These are phyloP conservation scores for Dictyostelium firmibasis DNA, from an alignment of 78 protist species.

Conservation along the genomic window DNA sequence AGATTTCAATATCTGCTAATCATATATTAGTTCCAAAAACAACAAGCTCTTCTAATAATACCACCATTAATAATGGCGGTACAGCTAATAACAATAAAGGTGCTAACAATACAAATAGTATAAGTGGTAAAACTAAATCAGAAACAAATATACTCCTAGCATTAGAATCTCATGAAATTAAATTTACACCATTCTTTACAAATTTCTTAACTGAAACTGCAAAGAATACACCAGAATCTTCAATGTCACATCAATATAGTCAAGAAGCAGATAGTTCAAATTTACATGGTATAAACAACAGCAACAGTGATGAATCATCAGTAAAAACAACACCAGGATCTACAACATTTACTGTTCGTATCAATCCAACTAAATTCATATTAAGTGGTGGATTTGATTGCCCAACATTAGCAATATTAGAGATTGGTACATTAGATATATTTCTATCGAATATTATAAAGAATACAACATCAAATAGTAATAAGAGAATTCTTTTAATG, in stretches of 20 bases:
- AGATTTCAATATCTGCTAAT: slow-evolving; percentile 31
- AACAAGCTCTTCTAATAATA: not conserved
- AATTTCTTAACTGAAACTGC: slow-evolving; percentile 41
- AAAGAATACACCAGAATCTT: slow-evolving; percentile 56
- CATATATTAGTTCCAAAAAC: slow-evolving; percentile 29
- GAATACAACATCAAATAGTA: not conserved
- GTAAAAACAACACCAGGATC: slow-evolving; percentile 61
- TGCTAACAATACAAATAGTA: not conserved
- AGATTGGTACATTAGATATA: slow-evolving; percentile 59
- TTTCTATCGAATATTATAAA: slow-evolving; percentile 51
- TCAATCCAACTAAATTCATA: slow-evolving; percentile 47
- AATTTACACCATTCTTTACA: slow-evolving; percentile 61
- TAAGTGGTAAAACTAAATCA: not conserved
- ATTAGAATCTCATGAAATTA: slow-evolving; percentile 49
- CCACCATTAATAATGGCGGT: not conserved
- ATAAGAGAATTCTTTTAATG: slow-evolving; percentile 41
- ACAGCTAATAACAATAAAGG: not conserved
- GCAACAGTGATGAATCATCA: no score
- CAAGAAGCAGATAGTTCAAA: not conserved
- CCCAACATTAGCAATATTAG: slow-evolving; percentile 37
- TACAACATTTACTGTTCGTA: slow-evolving; percentile 45
- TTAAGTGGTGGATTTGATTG: slow-evolving; percentile 24
- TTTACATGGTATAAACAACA: not conserved
- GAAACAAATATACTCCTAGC: slow-evolving; percentile 59
- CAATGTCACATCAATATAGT: slow-evolving; percentile 16